phyloP scores from a whole-genome alignment of 2,329 filamentous ascomycete genomes.

The Periconia digitata region DNA sequence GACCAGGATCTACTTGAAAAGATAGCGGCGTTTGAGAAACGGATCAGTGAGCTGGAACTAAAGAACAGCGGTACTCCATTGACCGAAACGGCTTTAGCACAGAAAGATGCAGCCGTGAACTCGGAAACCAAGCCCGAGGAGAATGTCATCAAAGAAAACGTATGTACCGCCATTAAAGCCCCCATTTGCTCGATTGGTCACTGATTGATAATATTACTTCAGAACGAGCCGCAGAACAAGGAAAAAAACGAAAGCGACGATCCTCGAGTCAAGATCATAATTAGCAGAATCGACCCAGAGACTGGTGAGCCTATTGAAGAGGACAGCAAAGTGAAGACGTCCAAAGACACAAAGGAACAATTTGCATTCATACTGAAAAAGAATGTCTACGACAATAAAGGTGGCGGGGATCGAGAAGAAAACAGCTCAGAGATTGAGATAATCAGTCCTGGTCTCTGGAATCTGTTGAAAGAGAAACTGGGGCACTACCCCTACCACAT shows the following conservation, averaged over 20 bases:
- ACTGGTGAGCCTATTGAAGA: not conserved
- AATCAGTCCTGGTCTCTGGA: not conserved
- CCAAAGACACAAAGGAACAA: not conserved
- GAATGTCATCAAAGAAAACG: not conserved
- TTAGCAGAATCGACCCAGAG: not conserved
- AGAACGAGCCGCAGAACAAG: not conserved
- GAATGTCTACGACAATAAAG: not conserved
- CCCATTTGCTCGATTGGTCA: not conserved
- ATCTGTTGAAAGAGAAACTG: conserved; percentile 2
- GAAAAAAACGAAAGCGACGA: not conserved
- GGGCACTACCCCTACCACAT: not conserved
- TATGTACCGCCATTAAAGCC: not conserved
- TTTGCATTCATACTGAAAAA: not conserved
- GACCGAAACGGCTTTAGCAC: not conserved
- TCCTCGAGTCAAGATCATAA: not conserved
- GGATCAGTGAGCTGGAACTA: not conserved
- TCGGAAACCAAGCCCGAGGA: not conserved
- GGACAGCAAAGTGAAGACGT: not conserved
- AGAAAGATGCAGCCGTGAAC: not conserved
- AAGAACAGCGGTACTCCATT: not conserved
- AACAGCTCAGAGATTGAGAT: conserved; percentile 2
- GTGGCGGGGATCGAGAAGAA: not conserved
- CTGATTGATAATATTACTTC: not conserved
- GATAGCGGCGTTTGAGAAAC: not conserved
- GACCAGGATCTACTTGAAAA: not conserved